Percentiles rank a stretch among this genome's conserved stretches.
Evolutionary conservation across 768 basidiomycete species (phyloP).

Genomic region (Tulasnella sp.): DNA sequence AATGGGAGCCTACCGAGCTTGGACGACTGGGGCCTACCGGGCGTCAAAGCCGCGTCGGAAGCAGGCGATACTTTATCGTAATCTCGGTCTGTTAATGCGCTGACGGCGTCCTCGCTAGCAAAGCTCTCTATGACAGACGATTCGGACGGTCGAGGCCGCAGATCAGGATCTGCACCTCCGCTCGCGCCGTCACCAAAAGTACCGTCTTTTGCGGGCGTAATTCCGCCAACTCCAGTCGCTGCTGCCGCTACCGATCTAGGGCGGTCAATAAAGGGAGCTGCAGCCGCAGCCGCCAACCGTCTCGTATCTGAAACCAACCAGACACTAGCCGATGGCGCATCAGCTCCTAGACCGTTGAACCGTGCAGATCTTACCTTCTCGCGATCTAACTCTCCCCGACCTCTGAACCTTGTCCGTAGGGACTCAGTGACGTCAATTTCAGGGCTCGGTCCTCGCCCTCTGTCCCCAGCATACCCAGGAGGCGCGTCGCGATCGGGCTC

Average conservation of each 20-base stretch:
- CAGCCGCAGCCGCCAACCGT: neutral
- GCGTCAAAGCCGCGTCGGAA: slow-evolving; percentile 3
- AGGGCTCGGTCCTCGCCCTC: neutral
- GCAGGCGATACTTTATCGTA: neutral
- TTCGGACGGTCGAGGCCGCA: neutral
- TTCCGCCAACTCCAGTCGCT: slow-evolving; percentile 2
- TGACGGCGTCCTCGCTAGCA: no score
- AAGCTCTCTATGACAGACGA: slow-evolving; percentile 2
- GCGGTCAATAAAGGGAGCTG: neutral
- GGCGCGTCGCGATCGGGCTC: neutral
- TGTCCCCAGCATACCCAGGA: neutral
- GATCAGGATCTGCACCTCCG: slow-evolving; percentile 9
- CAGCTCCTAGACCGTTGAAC: neutral
- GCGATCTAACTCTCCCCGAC: slow-evolving; percentile 2
- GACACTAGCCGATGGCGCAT: no score
- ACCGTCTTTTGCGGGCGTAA: neutral
- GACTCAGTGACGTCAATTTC: neutral
- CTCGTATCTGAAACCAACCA: neutral
- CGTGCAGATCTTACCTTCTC: neutral
- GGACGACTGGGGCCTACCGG: slow-evolving; percentile 10
- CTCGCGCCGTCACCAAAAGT: neutral
- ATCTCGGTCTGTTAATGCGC: no score
- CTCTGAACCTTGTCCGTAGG: neutral
- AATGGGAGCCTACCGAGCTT: slow-evolving; percentile 10
- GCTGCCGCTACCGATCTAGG: neutral